These are phyloP conservation scores for Phaeophleospora eucalypticola DNA, from an alignment of 2,329 filamentous ascomycete genomes.

Conservation along the genomic window DNA sequence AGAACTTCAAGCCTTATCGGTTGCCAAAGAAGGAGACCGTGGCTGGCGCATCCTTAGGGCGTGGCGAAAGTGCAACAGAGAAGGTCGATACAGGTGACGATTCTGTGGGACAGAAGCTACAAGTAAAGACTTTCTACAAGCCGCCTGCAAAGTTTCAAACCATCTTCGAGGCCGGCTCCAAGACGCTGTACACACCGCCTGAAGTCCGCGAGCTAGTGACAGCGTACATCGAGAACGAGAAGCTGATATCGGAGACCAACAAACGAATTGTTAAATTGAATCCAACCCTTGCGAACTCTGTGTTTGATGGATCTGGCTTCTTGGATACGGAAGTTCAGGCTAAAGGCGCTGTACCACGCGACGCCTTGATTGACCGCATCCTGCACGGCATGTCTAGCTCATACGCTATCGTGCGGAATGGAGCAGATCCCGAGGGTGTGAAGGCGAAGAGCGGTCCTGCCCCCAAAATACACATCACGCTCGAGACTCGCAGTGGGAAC, in stretches of 20 bases:
- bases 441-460: constrained; percentile 60
- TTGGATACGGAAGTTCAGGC: constrained; percentile 55
- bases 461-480: constrained; percentile 56
- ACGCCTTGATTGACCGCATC: constrained; percentile 58
- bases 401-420: constrained; percentile 54
- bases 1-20: constrained; percentile 58
- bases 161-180: constrained; percentile 48
- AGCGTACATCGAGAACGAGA: constrained; percentile 56
- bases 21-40: constrained; percentile 55
- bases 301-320: constrained; percentile 52
- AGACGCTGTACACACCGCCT: constrained; percentile 52
- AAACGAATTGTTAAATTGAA: constrained; percentile 59
- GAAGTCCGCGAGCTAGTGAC: constrained; percentile 57
- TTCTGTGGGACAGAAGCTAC: constrained; percentile 46
- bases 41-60: constrained; percentile 35
- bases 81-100: constrained; percentile 36
- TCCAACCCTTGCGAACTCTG: constrained; percentile 58
- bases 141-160: constrained; percentile 56
- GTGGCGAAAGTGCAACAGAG: constrained; percentile 35
- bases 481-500: constrained; percentile 63
- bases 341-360: constrained; percentile 56
- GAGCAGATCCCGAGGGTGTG: constrained; percentile 38
- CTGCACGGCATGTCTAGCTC: constrained; percentile 53
- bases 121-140: constrained; percentile 52
- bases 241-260: constrained; percentile 54